Evolutionary conservation across 192 early-diverging fungal genomes (phyloP), one percentile per base, ranked within the genome.

Genomic region (Pilobolus umbonatus): DNA sequence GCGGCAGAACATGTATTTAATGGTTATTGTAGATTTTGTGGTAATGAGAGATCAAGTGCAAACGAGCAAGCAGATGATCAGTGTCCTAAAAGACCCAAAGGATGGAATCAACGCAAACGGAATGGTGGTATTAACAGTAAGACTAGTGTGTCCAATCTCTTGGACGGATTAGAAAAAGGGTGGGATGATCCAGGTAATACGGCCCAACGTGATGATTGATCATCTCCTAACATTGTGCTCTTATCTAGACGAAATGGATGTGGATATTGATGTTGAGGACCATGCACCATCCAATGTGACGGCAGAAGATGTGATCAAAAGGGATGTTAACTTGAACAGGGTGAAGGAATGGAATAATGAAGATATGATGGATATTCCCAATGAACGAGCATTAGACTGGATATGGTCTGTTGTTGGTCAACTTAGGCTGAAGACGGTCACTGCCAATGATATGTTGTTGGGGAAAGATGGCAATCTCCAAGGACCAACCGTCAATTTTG

Each of bases 11-110:
- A 26, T 42, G 22, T 11, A 4, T 2, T 19, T 7, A 43, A 38
- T 15, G 60, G 45, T 12, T 73, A 62, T 25, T 76, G 75, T 53
- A 69, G 61, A 49, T 69, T 57, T 44, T 76, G 75, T 64, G 75
- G 73, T 5, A 59, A 53, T 39, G 57, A 57, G 2, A 60, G 66
- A 39, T 35, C n/a, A 9, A 60, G 56, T 42, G 65, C 64, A 43
- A 46, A 61, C 4, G 26, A 36, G 9, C 42, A 31, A n/a, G 42
- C 30, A 11, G 40, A 43, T n/a, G 63, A 69, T 29, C 21, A 47
- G 25, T 73, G 71, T 26, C 67, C 48, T 29, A 25, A 32, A 30
- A 47, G 49, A 45, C 71, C 71, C 15, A 51, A 51, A 26, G 57
- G 42, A 12, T 64, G 57, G 50, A 50, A 46, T 40, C 45, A 49